Conservation (phyloP, 768 basidiomycete species). For the Trametes cinnabarina region DNA sequence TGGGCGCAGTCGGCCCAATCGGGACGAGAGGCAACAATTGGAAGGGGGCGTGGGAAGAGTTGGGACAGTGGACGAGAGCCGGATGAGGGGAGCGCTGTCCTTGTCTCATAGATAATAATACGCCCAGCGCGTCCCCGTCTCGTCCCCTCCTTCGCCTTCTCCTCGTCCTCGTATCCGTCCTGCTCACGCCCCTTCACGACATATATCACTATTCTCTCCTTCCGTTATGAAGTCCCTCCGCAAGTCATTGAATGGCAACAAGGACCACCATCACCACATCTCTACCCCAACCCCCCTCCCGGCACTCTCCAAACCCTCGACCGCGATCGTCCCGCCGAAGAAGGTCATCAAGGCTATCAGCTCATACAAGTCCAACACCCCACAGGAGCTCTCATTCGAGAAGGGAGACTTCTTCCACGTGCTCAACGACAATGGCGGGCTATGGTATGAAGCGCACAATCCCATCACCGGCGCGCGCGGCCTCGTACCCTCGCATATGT, state of each 20-base stretch:
- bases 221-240: conserved; percentile 77
- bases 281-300: conserved; percentile 69
- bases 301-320: conserved; percentile 64
- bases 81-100: neutral
- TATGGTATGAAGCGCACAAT: conserved; percentile 94
- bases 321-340: conserved; percentile 79
- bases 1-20: conserved; percentile 6
- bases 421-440: conserved; percentile 58
- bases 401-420: conserved; percentile 99
- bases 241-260: conserved; percentile 71
- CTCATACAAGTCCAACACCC: conserved; percentile 62
- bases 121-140: conserved; percentile 10
- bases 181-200: conserved; percentile 28
- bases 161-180: conserved; percentile 22
- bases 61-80: neutral
- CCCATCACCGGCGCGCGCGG: conserved; percentile 89
- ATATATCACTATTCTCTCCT: conserved; percentile 21
- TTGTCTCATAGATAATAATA: conserved; percentile 23
- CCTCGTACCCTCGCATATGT: conserved; percentile 80
- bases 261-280: conserved; percentile 63
- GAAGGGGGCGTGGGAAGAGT: conserved; percentile 18
- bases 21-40: conserved; percentile 12
- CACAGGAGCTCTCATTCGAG: conserved; percentile 85
- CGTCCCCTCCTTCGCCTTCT: conserved; percentile 17
- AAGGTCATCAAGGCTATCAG: conserved; percentile 90